Percentiles rank a stretch among this genome's conserved stretches.
Conservation (phyloP, 441 rosid genomes). For the Geranium incanum region DNA sequence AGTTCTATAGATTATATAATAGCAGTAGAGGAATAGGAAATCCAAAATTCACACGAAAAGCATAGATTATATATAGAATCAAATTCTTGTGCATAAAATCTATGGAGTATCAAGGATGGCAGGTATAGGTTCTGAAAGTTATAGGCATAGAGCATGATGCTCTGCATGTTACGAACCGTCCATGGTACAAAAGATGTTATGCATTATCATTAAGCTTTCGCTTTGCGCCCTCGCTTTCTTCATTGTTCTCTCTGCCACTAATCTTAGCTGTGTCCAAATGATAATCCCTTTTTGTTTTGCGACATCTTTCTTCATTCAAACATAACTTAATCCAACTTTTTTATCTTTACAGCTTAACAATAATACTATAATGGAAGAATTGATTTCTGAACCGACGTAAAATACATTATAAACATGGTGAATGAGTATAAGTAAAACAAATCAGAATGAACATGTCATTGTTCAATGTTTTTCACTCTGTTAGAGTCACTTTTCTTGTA, state of each 20-base stretch:
- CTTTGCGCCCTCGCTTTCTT: background rate
- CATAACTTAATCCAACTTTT: background rate
- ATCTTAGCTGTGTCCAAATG: slow-evolving; percentile 19
- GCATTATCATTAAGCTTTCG: background rate
- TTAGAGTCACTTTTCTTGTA: too few relatives aligned
- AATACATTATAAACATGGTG: slow-evolving; percentile 7
- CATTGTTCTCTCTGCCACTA: background rate
- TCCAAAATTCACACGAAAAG: background rate
- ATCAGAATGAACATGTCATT: background rate
- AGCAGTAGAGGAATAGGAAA: too few relatives aligned
- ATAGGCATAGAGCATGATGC: slow-evolving; percentile 5
- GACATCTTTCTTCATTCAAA: background rate
- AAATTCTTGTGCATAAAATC: background rate
- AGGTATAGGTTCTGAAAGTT: background rate
- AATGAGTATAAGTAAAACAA: background rate
- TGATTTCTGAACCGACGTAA: slow-evolving; percentile 1
- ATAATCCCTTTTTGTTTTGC: slow-evolving; percentile 14
- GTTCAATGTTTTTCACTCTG: too few relatives aligned
- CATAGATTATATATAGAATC: background rate
- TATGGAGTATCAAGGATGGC: background rate
- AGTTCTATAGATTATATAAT: too few relatives aligned
- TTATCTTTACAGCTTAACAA: slow-evolving; percentile 28
- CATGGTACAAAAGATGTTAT: slow-evolving; percentile 6
- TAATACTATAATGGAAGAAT: slow-evolving; percentile 4
- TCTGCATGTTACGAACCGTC: slow-evolving; percentile 8